Percentiles rank a stretch among this genome's conserved stretches.
phyloP scores from a whole-genome alignment of 2,329 filamentous ascomycete species.

The Colletotrichum shisoi region DNA sequence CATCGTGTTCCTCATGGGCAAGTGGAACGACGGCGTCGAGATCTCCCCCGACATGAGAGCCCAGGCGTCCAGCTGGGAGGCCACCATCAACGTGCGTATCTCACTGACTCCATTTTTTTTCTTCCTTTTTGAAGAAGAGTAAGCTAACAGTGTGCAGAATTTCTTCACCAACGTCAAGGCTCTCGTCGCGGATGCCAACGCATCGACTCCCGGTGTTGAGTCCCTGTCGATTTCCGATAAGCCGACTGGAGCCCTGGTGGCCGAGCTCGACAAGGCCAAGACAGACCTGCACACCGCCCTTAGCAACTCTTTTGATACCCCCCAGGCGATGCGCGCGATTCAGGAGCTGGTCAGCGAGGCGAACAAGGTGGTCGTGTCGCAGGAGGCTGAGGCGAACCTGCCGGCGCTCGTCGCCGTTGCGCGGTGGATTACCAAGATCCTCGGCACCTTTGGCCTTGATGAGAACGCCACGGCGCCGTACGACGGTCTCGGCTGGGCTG shows the following conservation, averaged over 20 bases:
- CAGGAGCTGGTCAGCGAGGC: constrained; percentile 79
- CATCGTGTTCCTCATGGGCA: constrained; percentile 85
- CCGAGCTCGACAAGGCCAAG: constrained; percentile 62
- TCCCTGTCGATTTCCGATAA: constrained; percentile 51
- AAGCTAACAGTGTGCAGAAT: constrained; percentile 52
- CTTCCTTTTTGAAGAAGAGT: constrained; percentile 5
- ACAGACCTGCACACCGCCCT: constrained; percentile 67
- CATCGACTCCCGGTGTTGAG: constrained; percentile 47
- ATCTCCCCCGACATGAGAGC: constrained; percentile 84
- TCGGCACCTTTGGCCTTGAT: constrained; percentile 85
- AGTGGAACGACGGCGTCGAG: constrained; percentile 91
- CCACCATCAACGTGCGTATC: constrained; percentile 69
- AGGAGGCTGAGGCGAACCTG: constrained; percentile 54
- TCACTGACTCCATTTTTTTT: too few relatives aligned
- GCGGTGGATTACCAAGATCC: constrained; percentile 81
- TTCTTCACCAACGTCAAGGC: constrained; percentile 68
- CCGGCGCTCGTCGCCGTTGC: constrained; percentile 65
- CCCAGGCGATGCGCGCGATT: constrained; percentile 78
- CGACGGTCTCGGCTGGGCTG: constrained; percentile 64
- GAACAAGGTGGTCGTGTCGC: constrained; percentile 63
- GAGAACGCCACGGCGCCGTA: constrained; percentile 64
- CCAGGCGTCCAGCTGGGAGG: constrained; percentile 80
- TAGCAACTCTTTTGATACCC: constrained; percentile 87
- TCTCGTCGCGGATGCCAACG: constrained; percentile 57
- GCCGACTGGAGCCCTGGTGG: constrained; percentile 44